Conservation (phyloP, 345 rosid species). For the Fremontodendron californicum region DNA sequence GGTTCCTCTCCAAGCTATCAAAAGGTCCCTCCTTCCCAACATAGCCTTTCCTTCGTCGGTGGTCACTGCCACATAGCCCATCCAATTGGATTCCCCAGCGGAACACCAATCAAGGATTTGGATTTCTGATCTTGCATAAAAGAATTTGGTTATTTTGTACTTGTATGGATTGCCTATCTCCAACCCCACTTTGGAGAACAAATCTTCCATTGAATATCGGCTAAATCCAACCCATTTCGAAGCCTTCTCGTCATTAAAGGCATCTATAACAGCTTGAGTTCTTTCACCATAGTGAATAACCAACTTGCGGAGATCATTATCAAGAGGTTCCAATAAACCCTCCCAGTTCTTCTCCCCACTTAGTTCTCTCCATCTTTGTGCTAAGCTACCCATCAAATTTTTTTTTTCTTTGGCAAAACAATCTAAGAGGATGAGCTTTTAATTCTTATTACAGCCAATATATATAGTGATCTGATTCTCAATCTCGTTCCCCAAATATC, state of each 20-base stretch:
- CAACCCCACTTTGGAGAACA: conserved; percentile 19
- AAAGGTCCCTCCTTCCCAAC: conserved; percentile 33
- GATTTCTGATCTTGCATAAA: conserved; percentile 19
- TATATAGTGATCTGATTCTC: neutral
- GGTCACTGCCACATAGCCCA: conserved; percentile 24
- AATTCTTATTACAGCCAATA: neutral
- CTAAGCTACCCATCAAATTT: conserved; percentile 1
- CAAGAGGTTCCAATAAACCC: conserved; percentile 27
- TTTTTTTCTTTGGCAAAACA: neutral
- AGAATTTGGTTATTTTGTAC: conserved; percentile 23
- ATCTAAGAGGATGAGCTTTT: neutral
- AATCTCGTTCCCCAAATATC: neutral
- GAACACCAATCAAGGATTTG: conserved; percentile 1
- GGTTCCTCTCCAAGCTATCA: conserved; percentile 38
- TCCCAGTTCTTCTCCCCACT: conserved; percentile 32
- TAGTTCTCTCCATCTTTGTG: conserved; percentile 18
- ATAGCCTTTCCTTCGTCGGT: conserved; percentile 25
- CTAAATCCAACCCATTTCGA: conserved; percentile 13
- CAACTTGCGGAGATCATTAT: conserved; percentile 25
- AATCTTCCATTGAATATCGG: conserved; percentile 3
- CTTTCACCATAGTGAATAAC: conserved; percentile 29
- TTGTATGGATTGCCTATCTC: conserved; percentile 26
- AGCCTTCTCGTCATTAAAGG: conserved; percentile 1
- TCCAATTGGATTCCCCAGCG: neutral
- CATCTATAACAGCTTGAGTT: neutral